Evolutionary conservation across 805 yeast genomes (phyloP).

Genomic region (Wickerhamiella brachini): DNA sequence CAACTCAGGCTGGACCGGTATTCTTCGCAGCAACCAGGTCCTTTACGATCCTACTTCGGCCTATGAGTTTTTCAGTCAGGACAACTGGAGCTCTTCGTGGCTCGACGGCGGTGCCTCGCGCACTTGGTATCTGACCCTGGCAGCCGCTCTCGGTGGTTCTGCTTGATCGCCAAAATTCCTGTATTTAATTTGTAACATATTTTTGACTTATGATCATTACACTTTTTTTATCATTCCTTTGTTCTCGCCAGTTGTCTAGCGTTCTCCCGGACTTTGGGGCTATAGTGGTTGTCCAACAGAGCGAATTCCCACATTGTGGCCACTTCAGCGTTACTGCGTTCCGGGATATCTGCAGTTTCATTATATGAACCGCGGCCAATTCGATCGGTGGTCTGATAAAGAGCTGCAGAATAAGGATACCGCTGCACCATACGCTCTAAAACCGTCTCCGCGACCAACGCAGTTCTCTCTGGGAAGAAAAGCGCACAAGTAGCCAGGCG

Average conservation of each 20-base stretch:
- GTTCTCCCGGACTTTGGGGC: slow-evolving; percentile 62
- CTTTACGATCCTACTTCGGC: slow-evolving; percentile 53
- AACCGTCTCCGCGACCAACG: slow-evolving; percentile 64
- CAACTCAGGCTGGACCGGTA: slow-evolving; percentile 47
- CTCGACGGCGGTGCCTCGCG: slow-evolving; percentile 77
- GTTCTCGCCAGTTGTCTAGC: background rate
- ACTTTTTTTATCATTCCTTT: background rate
- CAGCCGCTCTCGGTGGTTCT: slow-evolving; percentile 30
- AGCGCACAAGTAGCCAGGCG: slow-evolving; percentile 52
- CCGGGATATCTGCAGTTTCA: slow-evolving; percentile 50
- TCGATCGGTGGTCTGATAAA: slow-evolving; percentile 80
- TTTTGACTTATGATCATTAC: background rate
- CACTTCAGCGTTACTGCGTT: slow-evolving; percentile 71
- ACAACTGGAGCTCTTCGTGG: slow-evolving; percentile 37
- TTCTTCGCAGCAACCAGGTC: slow-evolving; percentile 60
- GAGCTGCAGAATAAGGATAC: slow-evolving; percentile 57
- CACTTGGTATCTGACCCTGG: slow-evolving; percentile 73
- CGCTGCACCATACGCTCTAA: slow-evolving; percentile 60
- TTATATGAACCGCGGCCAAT: slow-evolving; percentile 68
- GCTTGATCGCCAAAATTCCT: background rate
- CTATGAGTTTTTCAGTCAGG: slow-evolving; percentile 44
- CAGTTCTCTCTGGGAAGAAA: slow-evolving; percentile 79
- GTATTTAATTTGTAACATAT: background rate
- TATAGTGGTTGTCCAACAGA: slow-evolving; percentile 65
- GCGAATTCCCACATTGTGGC: slow-evolving; percentile 86